Evolutionary conservation across 495 filamentous ascomycete species (phyloP).

Genomic region (Evernia prunastri): DNA sequence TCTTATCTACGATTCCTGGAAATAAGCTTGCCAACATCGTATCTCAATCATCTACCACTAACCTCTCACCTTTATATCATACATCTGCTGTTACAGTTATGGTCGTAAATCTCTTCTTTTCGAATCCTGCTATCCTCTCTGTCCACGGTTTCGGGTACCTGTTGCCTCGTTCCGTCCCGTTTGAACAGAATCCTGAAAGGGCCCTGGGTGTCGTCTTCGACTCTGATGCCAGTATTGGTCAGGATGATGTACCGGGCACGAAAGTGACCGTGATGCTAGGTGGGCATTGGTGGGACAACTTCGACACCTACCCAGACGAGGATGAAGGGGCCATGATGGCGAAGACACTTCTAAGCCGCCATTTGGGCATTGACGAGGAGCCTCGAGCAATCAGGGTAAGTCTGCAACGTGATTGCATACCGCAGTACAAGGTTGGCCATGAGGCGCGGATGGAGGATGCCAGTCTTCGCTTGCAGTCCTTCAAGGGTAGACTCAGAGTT

Average conservation of each 20-base stretch:
- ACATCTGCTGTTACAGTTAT: conserved; percentile 60
- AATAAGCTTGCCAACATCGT: conserved; percentile 41
- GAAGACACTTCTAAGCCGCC: conserved; percentile 56
- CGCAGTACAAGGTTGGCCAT: conserved; percentile 82
- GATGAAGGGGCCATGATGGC: conserved; percentile 63
- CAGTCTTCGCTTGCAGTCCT: conserved; percentile 52
- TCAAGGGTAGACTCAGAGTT: conserved; percentile 59
- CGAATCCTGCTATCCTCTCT: conserved; percentile 53
- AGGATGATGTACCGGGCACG: conserved; percentile 57
- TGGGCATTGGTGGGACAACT: conserved; percentile 82
- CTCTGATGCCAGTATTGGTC: conserved; percentile 53
- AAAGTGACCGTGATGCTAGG: conserved; percentile 95
- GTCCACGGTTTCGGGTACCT: conserved; percentile 84
- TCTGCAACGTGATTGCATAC: conserved; percentile 74
- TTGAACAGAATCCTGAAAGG: conserved; percentile 70
- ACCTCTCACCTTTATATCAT: conserved; percentile 13
- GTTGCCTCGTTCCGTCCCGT: conserved; percentile 63
- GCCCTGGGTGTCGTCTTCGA: conserved; percentile 91
- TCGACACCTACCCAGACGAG: conserved; percentile 51
- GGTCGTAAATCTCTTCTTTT: conserved; percentile 86
- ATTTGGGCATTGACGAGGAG: conserved; percentile 60
- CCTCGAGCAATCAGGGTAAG: conserved; percentile 51
- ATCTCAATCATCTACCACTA: neutral
- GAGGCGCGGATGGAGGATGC: conserved; percentile 52
- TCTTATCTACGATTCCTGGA: conserved; percentile 65